phyloP scores from a whole-genome alignment of 768 basidiomycete genomes.

The Trametes gibbosa region DNA sequence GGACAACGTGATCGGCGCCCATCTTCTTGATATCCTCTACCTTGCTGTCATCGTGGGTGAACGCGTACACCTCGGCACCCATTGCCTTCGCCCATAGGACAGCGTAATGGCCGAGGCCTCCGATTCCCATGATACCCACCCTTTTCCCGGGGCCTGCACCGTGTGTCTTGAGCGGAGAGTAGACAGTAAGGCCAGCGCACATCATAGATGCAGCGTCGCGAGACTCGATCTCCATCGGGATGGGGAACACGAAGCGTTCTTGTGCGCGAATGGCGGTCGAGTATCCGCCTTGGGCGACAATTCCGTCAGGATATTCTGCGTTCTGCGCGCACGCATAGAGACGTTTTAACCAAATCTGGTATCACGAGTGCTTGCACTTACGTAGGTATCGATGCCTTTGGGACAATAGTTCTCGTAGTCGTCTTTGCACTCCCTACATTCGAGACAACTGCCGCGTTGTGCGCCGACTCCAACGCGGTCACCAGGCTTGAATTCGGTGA shows the following conservation, averaged over 20 bases:
- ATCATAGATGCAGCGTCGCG: constrained; percentile 61
- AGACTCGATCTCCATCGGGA: constrained; percentile 52
- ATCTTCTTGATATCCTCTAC: constrained; percentile 54
- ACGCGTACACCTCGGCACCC: constrained; percentile 55
- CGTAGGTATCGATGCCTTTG: constrained; percentile 40
- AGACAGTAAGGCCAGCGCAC: constrained; percentile 64
- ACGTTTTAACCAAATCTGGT: too few relatives aligned
- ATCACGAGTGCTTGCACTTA: constrained; percentile 5
- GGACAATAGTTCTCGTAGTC: constrained; percentile 59
- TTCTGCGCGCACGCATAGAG: constrained; percentile 25
- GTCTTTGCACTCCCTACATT: constrained; percentile 46
- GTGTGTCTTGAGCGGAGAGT: constrained; percentile 55
- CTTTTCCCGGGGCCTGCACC: constrained; percentile 57
- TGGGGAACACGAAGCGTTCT: constrained; percentile 56
- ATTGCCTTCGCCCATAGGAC: constrained; percentile 51
- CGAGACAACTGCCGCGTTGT: constrained; percentile 52
- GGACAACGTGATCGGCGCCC: constrained; percentile 53
- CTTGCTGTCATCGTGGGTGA: constrained; percentile 54
- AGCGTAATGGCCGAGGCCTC: constrained; percentile 48
- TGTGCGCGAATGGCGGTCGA: constrained; percentile 43
- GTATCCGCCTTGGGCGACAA: constrained; percentile 45
- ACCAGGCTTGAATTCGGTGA: constrained; percentile 48
- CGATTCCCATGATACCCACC: constrained; percentile 66
- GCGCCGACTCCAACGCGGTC: constrained; percentile 52
- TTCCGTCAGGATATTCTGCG: constrained; percentile 39